Evolutionary conservation across 345 rosid species (phyloP), one percentile per base, ranked within the genome.

Genomic region (Eucalyptus pauciflora): DNA sequence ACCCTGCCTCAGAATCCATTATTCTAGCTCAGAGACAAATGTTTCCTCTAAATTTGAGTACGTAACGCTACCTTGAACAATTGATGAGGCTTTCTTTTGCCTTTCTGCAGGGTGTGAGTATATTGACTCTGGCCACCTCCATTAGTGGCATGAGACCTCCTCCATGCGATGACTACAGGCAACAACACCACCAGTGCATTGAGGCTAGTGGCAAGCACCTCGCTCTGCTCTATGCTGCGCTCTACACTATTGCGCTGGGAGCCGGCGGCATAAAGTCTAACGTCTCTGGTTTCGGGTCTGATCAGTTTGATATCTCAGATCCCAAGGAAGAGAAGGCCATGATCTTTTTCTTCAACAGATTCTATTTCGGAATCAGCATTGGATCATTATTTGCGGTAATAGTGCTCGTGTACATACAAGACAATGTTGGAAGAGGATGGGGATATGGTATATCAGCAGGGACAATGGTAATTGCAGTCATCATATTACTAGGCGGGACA

Each of bases 241-340:
- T 96, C 41, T 97, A 96, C 88, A 94, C 95, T 41, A 93, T 92
- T 87, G 99, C 99, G 85, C 93, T 96, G 5, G 99, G 99, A 2
- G 97, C 96, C 3, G 98, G 99, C 24, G 99, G 99, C 50, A 96
- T 97, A 89, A 96, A 97, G 91, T 97, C 99, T 16, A 96, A 96
- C 69, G 99, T 96, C 50, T 97, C 99, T 0, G 97, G 98, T 62
- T 97, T 96, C 62, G 99, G 99, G n/a, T 95, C 99, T 3, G 99
- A 97, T 81, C 99, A 97, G 76, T 97, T 96, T 69, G 98, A 97
- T 80, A 49, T 86, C 3, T 90, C 92, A 27, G 98, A 97, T 87
- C 99, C 98, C 2, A 95, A 95, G 86, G 99, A 97, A 88, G 94
- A 94, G 92, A 96, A 95, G 92, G 93, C 95, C 71, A 95, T 95